These are phyloP conservation scores for Zygosaccharomyces bailii DNA, from an alignment of 805 yeast species.

Conservation along the genomic window DNA sequence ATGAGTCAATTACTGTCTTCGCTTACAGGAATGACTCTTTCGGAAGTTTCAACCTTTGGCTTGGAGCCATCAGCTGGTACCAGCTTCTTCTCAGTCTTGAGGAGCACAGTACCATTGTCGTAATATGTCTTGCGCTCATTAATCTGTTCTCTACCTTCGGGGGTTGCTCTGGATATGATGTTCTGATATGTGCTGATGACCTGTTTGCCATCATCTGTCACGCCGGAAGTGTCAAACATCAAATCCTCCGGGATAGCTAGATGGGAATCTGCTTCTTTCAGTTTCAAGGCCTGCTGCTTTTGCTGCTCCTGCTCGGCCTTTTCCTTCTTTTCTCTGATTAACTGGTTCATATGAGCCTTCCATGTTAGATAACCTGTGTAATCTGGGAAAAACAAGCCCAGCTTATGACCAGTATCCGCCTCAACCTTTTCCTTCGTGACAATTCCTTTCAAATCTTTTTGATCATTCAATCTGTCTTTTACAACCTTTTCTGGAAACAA, in stretches of 20 bases:
- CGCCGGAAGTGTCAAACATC: conserved; percentile 19
- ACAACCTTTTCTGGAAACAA: conserved; percentile 60
- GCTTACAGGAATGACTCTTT: conserved; percentile 19
- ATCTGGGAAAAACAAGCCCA: conserved; percentile 61
- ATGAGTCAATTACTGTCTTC: conserved; percentile 13
- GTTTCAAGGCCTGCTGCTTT: not conserved
- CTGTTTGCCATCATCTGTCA: conserved; percentile 19
- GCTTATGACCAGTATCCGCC: conserved; percentile 40
- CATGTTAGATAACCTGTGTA: conserved; percentile 65
- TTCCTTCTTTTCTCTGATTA: conserved; percentile 37
- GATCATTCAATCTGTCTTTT: conserved; percentile 31
- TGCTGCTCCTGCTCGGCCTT: conserved; percentile 22
- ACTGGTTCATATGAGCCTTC: conserved; percentile 53
- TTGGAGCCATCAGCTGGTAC: conserved; percentile 40
- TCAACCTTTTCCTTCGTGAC: conserved; percentile 61
- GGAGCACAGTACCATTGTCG: conserved; percentile 43
- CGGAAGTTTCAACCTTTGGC: conserved; percentile 35
- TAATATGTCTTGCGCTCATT: conserved; percentile 38
- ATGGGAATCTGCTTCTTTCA: conserved; percentile 2
- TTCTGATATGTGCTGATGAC: conserved; percentile 41
- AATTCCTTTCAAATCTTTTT: conserved; percentile 30
- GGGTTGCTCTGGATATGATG: conserved; percentile 37
- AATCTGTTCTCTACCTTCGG: conserved; percentile 45
- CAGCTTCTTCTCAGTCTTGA: conserved; percentile 39
- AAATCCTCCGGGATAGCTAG: conserved; percentile 30